Conservation (phyloP, 2,329 filamentous ascomycete species). For the Cladophialophora exuberans region DNA sequence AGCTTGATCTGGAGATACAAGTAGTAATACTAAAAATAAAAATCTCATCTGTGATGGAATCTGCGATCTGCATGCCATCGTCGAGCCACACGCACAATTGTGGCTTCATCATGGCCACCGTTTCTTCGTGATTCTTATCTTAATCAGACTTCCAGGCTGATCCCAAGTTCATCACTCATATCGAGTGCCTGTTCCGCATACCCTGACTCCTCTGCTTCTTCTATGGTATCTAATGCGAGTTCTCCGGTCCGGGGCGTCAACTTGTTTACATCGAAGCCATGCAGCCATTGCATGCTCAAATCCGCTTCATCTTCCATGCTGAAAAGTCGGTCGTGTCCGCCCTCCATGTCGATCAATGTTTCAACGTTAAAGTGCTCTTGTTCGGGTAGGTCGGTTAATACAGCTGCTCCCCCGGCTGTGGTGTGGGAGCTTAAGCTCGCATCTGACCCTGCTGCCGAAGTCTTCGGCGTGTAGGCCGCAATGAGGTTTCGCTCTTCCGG, state of each 20-base stretch:
- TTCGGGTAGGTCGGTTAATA: slow-evolving; percentile 15
- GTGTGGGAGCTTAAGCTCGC: slow-evolving; percentile 19
- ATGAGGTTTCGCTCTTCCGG: slow-evolving; percentile 27
- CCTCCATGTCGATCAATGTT: slow-evolving; percentile 51
- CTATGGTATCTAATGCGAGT: slow-evolving; percentile 11
- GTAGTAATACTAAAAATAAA: too few relatives aligned
- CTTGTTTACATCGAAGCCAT: slow-evolving; percentile 27
- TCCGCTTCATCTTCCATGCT: slow-evolving; percentile 23
- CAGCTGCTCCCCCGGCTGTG: slow-evolving; percentile 20
- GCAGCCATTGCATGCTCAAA: slow-evolving; percentile 30
- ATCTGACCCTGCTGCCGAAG: slow-evolving; percentile 22
- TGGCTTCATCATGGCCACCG: too few relatives aligned
- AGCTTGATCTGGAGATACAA: too few relatives aligned
- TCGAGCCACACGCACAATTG: too few relatives aligned
- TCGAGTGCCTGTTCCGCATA: slow-evolving; percentile 24
- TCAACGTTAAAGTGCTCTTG: slow-evolving; percentile 50
- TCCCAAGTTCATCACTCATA: slow-evolving; percentile 13
- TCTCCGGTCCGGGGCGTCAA: slow-evolving; percentile 9
- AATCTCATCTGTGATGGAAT: too few relatives aligned
- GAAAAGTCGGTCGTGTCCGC: slow-evolving; percentile 32
- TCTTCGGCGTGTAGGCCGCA: slow-evolving; percentile 25
- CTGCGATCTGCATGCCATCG: too few relatives aligned
- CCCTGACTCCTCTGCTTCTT: slow-evolving; percentile 6
- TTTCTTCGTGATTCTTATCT: too few relatives aligned
- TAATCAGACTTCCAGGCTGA: slow-evolving; percentile 8